phyloP scores from a whole-genome alignment of 2,329 filamentous ascomycete species.

The Monascus ruber region DNA sequence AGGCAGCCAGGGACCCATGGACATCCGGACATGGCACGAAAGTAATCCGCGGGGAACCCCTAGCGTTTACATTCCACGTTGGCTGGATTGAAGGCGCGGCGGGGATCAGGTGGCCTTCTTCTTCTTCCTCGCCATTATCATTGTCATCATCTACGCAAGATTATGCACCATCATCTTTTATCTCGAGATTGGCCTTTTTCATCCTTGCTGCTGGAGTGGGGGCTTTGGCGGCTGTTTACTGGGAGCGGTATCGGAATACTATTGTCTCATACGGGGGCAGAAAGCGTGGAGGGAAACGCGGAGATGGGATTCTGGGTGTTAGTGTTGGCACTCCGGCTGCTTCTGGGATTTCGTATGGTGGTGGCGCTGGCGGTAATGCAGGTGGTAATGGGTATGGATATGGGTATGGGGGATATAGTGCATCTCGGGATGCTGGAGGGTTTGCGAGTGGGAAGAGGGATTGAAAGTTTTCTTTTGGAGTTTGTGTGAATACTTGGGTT shows the following conservation, averaged over 20 bases:
- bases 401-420: conserved; percentile 10
- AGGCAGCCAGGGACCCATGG: conserved; percentile 35
- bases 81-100: conserved; percentile 52
- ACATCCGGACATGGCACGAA: conserved; percentile 43
- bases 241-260: conserved; percentile 19
- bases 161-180: conserved; percentile 8
- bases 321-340: conserved; percentile 29
- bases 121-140: conserved; percentile 2
- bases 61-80: conserved; percentile 69
- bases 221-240: conserved; percentile 24
- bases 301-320: conserved; percentile 38
- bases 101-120: conserved; percentile 23
- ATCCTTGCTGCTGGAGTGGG: conserved; percentile 24
- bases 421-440: conserved; percentile 20
- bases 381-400: conserved; percentile 4
- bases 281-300: conserved; percentile 20
- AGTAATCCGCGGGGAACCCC: conserved; percentile 75
- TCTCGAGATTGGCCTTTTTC: conserved; percentile 25
- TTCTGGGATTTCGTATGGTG: conserved; percentile 36
- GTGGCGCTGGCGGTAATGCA: conserved; percentile 29
- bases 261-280: conserved; percentile 7
- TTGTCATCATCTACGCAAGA: neutral
- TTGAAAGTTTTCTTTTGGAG: conserved; percentile 12
- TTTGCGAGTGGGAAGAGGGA: conserved; percentile 32
- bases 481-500: neutral